Conservation (phyloP, 306 rosid genomes). For the Acacia melanoxylon region DNA sequence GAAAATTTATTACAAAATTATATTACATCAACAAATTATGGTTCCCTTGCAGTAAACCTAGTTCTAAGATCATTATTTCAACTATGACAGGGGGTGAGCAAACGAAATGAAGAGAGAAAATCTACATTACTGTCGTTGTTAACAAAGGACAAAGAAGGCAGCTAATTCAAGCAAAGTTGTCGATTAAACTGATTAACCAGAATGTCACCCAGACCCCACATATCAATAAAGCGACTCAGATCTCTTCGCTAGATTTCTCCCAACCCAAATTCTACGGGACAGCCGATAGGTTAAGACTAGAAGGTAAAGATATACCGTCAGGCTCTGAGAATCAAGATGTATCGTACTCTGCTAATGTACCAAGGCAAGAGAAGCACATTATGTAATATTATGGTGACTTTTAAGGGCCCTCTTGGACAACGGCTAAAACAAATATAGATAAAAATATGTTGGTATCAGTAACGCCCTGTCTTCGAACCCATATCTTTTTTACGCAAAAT, state of each 20-base stretch:
- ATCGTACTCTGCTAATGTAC: slow-evolving; percentile 5
- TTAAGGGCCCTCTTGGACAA: background rate
- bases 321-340: slow-evolving; percentile 13
- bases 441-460: background rate
- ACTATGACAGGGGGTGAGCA: slow-evolving; percentile 33
- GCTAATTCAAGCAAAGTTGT: slow-evolving; percentile 24
- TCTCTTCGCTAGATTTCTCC: slow-evolving; percentile 9
- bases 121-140: slow-evolving; percentile 30
- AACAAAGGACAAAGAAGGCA: slow-evolving; percentile 30
- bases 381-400: slow-evolving; percentile 27
- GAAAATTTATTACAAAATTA: background rate
- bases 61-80: slow-evolving; percentile 1
- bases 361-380: slow-evolving; percentile 1
- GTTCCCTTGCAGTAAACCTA: background rate
- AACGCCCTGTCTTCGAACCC: background rate
- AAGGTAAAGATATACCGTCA: slow-evolving; percentile 13
- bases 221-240: slow-evolving; percentile 20
- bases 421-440: background rate
- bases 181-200: slow-evolving; percentile 18
- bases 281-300: slow-evolving; percentile 23
- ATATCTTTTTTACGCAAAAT: background rate
- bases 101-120: slow-evolving; percentile 34
- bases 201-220: slow-evolving; percentile 7
- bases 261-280: slow-evolving; percentile 22
- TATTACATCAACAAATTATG: background rate